A percentile compares a stretch with the other conserved stretches of the same genome.
These are phyloP conservation scores for Yamadazyma tumulicola DNA, from an alignment of 805 yeast species.

Conservation along the genomic window DNA sequence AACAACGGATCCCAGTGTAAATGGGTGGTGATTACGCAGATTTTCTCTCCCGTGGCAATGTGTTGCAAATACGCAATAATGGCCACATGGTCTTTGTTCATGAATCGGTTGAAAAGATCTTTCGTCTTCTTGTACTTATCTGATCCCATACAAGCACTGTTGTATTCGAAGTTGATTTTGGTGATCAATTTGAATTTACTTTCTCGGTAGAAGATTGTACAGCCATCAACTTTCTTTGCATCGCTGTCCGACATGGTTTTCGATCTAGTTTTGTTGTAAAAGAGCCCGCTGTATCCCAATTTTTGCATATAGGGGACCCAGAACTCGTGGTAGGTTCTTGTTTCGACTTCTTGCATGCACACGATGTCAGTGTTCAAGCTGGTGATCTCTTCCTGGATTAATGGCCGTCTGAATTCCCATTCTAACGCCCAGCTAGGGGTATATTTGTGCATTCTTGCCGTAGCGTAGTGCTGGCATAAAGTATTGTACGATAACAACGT, in stretches of 20 bases:
- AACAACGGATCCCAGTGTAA: slow-evolving; percentile 98
- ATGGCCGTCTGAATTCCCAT: slow-evolving; percentile 86
- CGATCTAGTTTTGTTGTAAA: slow-evolving; percentile 87
- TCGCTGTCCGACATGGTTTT: slow-evolving; percentile 81
- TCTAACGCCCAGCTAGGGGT: slow-evolving; percentile 97
- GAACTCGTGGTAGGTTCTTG: slow-evolving; percentile 77
- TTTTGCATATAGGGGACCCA: slow-evolving; percentile 75
- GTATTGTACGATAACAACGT: slow-evolving; percentile 87
- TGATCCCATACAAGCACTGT: slow-evolving; percentile 72
- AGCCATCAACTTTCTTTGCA: slow-evolving; percentile 92
- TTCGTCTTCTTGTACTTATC: slow-evolving; percentile 89
- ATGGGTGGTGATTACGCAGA: slow-evolving; percentile 85
- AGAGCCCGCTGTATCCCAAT: slow-evolving; percentile 75
- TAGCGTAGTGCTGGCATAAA: slow-evolving; percentile 93
- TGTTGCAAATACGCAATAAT: slow-evolving; percentile 73
- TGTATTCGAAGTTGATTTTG: slow-evolving; percentile 76
- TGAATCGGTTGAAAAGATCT: slow-evolving; percentile 92
- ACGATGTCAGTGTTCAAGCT: slow-evolving; percentile 68
- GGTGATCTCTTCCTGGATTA: slow-evolving; percentile 69
- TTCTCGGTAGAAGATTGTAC: slow-evolving; percentile 86
- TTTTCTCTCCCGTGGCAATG: slow-evolving; percentile 61
- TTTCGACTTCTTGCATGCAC: slow-evolving; percentile 95
- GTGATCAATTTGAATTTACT: slow-evolving; percentile 67
- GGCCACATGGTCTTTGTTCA: slow-evolving; percentile 94
- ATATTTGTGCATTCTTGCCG: slow-evolving; percentile 84